A percentile compares a stretch with the other conserved stretches of the same genome.
These are phyloP conservation scores for Suillus variegatus DNA, from an alignment of 768 basidiomycete species.

Conservation along the genomic window DNA sequence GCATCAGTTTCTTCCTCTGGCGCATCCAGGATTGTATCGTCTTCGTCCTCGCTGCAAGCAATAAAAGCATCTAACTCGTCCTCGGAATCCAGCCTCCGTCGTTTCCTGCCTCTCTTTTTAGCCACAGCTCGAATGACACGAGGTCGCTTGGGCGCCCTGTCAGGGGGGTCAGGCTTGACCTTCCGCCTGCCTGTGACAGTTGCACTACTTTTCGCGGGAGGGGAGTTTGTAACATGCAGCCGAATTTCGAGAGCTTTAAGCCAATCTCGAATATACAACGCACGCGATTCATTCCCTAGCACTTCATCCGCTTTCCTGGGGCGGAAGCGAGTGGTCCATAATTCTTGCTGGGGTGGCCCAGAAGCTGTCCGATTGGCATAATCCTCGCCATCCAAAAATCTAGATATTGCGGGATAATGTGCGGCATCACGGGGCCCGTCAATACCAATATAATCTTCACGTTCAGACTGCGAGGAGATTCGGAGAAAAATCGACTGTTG, in stretches of 20 bases:
- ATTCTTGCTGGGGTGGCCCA: constrained; percentile 36
- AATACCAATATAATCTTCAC: constrained; percentile 4
- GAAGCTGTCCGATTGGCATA: not conserved
- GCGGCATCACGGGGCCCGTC: constrained; percentile 21
- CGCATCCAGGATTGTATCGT: constrained; percentile 23
- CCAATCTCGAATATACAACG: constrained; percentile 78
- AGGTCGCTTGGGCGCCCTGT: constrained; percentile 56
- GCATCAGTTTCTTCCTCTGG: constrained; percentile 40
- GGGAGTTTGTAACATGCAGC: constrained; percentile 22
- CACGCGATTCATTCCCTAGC: constrained; percentile 73
- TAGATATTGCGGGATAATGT: constrained; percentile 54
- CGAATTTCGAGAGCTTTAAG: constrained; percentile 67
- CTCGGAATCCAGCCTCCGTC: constrained; percentile 50
- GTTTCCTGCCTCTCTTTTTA: constrained; percentile 52
- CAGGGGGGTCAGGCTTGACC: constrained; percentile 18
- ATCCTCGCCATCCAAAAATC: constrained; percentile 28
- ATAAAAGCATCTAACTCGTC: constrained; percentile 63
- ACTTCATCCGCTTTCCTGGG: constrained; percentile 75
- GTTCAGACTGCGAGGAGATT: constrained; percentile 1
- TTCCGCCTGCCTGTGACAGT: constrained; percentile 18
- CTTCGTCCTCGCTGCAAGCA: constrained; percentile 41
- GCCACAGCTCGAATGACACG: constrained; percentile 56
- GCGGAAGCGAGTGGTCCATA: constrained; percentile 77
- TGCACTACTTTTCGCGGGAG: constrained; percentile 3
- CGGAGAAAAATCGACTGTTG: not conserved